Evolutionary conservation across 768 basidiomycete genomes (phyloP).

Genomic region (Chlorophyllum brunneum): DNA sequence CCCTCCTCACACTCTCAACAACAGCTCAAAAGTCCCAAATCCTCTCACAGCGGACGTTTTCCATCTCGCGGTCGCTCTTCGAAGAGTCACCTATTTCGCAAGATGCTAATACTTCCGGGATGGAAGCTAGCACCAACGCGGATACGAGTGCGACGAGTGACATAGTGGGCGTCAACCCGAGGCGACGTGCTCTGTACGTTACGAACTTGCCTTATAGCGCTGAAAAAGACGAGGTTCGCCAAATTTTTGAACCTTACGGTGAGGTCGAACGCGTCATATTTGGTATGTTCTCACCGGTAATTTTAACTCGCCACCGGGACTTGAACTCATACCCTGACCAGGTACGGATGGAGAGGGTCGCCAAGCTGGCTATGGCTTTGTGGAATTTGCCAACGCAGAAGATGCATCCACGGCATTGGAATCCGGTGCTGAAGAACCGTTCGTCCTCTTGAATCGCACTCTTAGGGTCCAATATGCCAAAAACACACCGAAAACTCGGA

Average conservation of each 20-base stretch:
- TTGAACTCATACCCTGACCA: background rate
- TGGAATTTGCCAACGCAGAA: constrained; percentile 35
- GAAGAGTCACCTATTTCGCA: constrained; percentile 1
- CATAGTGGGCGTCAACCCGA: too few species aligned
- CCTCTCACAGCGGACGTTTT: constrained; percentile 18
- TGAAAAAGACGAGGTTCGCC: constrained; percentile 35
- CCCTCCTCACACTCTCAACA: constrained; percentile 6
- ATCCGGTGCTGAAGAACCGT: constrained; percentile 36
- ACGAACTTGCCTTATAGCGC: constrained; percentile 52
- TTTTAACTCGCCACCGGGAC: background rate
- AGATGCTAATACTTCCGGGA: too few species aligned
- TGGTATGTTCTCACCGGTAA: constrained; percentile 30
- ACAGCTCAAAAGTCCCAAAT: constrained; percentile 1
- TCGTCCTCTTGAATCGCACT: constrained; percentile 46
- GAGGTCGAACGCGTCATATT: constrained; percentile 32
- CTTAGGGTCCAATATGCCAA: constrained; percentile 38
- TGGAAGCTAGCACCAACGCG: too few species aligned
- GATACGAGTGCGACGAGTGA: too few species aligned
- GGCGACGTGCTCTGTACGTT: constrained; percentile 36
- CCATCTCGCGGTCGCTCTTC: constrained; percentile 16
- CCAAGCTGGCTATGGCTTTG: constrained; percentile 40
- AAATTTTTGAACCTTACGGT: constrained; percentile 42
- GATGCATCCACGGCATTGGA: constrained; percentile 35
- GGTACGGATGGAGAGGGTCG: constrained; percentile 26
- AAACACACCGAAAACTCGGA: background rate